phyloP scores from a whole-genome alignment of 148 eudicot species.

The Cornus suecica region DNA sequence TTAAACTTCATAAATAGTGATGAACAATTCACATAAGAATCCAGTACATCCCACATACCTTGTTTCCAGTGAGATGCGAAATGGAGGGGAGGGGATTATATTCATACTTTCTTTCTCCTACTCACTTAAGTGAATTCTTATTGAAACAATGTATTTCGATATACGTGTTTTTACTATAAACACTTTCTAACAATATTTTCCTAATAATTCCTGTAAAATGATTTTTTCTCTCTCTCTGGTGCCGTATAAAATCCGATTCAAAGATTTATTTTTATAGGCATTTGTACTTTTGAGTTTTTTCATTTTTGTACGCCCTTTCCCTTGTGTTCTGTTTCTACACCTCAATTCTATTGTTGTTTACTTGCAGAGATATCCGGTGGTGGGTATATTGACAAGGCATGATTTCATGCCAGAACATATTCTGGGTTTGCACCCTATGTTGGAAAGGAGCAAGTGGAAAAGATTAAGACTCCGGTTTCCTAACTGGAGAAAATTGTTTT shows the following conservation, averaged over 20 bases:
- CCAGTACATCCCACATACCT: too few species aligned
- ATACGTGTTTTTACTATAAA: background rate
- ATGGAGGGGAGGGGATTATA: too few species aligned
- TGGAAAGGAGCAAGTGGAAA: slow-evolving; percentile 56
- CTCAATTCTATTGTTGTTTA: slow-evolving; percentile 10
- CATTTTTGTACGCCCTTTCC: background rate
- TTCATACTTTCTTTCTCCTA: background rate
- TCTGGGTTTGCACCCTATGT: slow-evolving; percentile 54
- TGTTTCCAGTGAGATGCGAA: too few species aligned
- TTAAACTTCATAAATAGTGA: too few species aligned
- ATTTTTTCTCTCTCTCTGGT: background rate
- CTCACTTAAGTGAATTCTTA: background rate
- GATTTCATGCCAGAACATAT: slow-evolving; percentile 94
- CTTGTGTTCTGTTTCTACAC: background rate
- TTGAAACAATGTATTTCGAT: background rate
- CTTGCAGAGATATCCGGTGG: slow-evolving; percentile 76
- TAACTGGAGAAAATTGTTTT: slow-evolving; percentile 27
- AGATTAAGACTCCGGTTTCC: slow-evolving; percentile 52
- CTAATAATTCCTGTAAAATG: background rate
- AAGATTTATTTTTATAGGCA: background rate
- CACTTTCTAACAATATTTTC: background rate
- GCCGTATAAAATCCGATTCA: background rate
- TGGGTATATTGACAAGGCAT: slow-evolving; percentile 91
- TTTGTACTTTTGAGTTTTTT: background rate
- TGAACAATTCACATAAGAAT: too few species aligned